Evolutionary conservation across 192 early-diverging fungal species (phyloP), one percentile per base, ranked within the genome.

Genomic region (Gonapodya prolifera): DNA sequence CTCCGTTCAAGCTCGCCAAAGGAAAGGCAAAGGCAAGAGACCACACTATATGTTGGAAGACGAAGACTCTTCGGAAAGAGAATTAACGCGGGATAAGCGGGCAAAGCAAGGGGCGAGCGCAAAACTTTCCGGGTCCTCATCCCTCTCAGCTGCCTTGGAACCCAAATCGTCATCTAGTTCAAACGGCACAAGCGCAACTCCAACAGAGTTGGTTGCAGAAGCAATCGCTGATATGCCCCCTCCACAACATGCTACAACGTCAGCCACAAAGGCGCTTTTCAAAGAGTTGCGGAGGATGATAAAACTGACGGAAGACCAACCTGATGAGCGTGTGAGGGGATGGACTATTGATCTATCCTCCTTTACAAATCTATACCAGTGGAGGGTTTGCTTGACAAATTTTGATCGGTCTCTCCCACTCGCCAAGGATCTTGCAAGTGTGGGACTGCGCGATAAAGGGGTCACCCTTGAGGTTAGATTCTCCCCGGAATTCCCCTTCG

Each of bases 391-490:
- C 75, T 28, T 81, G 23, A 77, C 33, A 17, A 73, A 81, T 32
- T 81, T 81, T 33, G 81, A 81, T 70, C 77, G 69, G 13, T 31
- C 1, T 35, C 29, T 79, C 33, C 77, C 78, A 18, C 34, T 81
- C 23, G 80, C 81, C 17, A 69, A 79, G 77, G 81, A 81, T 31
- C 79, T 81, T 79, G 69, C 28, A 13, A 35, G 61, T 16, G 32
- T 77, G 34, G 76, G 75, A 17, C n/a, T n/a, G n/a, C n/a, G n/a
- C n/a, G 74, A 77, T 32, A 81, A 81, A n/a, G 30, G 35, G 34
- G 77, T 81, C n/a, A 80, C 80, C 45, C 29, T 81, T 8, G 81
- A 81, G 73, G 78, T 81, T 30, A 35, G 81, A 75, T 81, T 81
- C 78, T 45, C 78, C 33, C 79, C 79, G 0, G 80, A 81, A 8